phyloP scores from a whole-genome alignment of 768 basidiomycete species.

The Naganishia onofrii region DNA sequence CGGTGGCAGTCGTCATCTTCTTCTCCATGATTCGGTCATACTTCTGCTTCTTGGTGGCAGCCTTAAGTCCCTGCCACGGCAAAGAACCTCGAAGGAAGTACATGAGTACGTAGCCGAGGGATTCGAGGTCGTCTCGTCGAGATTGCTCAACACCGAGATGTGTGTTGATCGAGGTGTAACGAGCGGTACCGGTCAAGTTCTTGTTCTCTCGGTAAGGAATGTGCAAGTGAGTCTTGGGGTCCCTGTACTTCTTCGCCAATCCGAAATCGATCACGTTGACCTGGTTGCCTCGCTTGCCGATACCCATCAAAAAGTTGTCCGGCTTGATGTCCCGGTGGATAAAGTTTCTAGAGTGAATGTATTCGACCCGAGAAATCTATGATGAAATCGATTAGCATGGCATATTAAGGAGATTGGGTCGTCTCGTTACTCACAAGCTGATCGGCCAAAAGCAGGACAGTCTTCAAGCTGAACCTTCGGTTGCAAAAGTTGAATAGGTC shows the following conservation, averaged over 20 bases:
- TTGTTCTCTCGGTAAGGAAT: slow-evolving; percentile 99
- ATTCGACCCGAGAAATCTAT: slow-evolving; percentile 91
- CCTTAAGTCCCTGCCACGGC: slow-evolving; percentile 99
- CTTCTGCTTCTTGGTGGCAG: slow-evolving; percentile 99
- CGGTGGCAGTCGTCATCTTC: slow-evolving; percentile 90
- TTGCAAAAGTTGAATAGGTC: slow-evolving; percentile 61
- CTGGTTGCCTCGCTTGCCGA: slow-evolving; percentile 97
- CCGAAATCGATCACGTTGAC: slow-evolving; percentile 74
- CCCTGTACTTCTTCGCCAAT: slow-evolving; percentile 98
- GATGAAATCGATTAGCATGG: slow-evolving; percentile 19
- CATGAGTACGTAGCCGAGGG: slow-evolving; percentile 98
- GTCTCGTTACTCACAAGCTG: slow-evolving; percentile 68
- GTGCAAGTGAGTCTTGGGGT: slow-evolving; percentile 98
- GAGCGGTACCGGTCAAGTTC: slow-evolving; percentile 97
- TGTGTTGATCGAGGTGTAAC: slow-evolving; percentile 99
- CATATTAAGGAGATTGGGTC: background rate
- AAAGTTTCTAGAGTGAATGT: slow-evolving; percentile 90
- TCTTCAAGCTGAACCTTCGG: slow-evolving; percentile 89
- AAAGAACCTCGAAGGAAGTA: slow-evolving; percentile 98
- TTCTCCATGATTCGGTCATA: slow-evolving; percentile 99
- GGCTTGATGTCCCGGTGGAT: slow-evolving; percentile 98
- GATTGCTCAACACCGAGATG: slow-evolving; percentile 96
- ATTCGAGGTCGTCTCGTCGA: slow-evolving; percentile 95
- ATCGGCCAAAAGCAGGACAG: slow-evolving; percentile 86
- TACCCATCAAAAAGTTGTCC: slow-evolving; percentile 98